Conservation (phyloP, 2,329 filamentous ascomycete species). For the Cyphellophora attinorum region DNA sequence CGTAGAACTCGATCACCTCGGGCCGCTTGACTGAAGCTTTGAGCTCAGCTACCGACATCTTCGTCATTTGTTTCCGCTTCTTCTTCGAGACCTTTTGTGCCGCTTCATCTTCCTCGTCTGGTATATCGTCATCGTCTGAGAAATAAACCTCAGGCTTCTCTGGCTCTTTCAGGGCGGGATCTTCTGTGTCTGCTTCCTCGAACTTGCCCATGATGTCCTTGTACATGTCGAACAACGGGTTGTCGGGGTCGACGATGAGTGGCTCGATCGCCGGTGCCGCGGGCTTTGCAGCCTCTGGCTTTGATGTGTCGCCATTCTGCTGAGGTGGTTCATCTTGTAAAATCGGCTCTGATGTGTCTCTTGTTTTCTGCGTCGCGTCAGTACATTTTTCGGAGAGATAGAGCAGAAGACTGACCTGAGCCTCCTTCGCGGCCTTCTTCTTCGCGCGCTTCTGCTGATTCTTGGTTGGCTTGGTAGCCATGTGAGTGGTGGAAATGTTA, state of each 20-base stretch:
- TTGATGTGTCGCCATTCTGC: constrained; percentile 7
- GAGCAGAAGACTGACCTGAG: not conserved
- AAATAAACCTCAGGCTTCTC: constrained; percentile 82
- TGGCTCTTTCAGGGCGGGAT: constrained; percentile 52
- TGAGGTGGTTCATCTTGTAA: too few relatives aligned
- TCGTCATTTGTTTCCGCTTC: constrained; percentile 83
- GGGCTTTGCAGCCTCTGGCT: constrained; percentile 26
- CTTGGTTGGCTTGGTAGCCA: constrained; percentile 3
- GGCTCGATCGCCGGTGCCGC: constrained; percentile 35
- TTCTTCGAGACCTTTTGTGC: constrained; percentile 80
- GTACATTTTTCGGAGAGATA: not conserved
- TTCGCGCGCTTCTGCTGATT: constrained; percentile 1
- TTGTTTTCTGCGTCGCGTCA: constrained; percentile 9
- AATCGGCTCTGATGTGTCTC: constrained; percentile 7
- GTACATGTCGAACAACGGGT: constrained; percentile 76
- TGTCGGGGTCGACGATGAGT: constrained; percentile 49
- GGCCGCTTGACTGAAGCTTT: constrained; percentile 86
- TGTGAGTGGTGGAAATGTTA: too few relatives aligned
- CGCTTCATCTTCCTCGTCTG: constrained; percentile 65
- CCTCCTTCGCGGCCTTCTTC: not conserved
- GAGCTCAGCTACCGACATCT: constrained; percentile 86
- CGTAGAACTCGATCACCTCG: constrained; percentile 95
- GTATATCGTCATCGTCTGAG: constrained; percentile 76
- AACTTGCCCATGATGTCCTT: constrained; percentile 77
- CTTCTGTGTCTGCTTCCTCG: constrained; percentile 53